Evolutionary conservation across 2,329 filamentous ascomycete genomes (phyloP).

Genomic region (Stemphylium vesicarium): DNA sequence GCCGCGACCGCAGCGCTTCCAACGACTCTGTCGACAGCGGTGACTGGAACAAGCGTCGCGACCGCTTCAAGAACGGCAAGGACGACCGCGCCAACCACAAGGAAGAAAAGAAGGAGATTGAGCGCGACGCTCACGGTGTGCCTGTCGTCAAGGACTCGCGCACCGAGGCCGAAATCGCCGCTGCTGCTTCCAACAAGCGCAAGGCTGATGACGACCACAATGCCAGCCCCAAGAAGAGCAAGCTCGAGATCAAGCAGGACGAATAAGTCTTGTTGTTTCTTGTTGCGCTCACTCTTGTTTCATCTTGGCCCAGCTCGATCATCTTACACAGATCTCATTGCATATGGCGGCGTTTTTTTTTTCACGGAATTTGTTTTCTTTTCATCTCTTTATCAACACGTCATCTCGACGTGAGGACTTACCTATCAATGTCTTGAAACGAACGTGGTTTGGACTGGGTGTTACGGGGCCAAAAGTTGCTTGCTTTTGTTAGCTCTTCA

Average conservation of each 20-base stretch:
- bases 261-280: constrained; percentile 16
- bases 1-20: constrained; percentile 31
- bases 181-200: constrained; percentile 39
- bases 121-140: constrained; percentile 35
- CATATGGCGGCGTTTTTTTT: constrained; percentile 1
- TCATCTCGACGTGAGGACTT: background rate
- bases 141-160: constrained; percentile 35
- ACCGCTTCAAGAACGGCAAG: constrained; percentile 45
- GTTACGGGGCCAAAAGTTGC: too few species aligned
- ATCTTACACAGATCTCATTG: background rate
- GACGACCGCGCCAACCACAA: constrained; percentile 29
- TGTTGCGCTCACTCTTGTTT: background rate
- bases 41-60: constrained; percentile 40
- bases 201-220: constrained; percentile 36
- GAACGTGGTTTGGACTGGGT: background rate
- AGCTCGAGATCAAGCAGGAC: constrained; percentile 46
- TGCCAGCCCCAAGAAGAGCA: constrained; percentile 40
- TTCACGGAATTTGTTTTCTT: background rate
- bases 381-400: background rate
- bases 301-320: background rate
- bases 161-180: constrained; percentile 19
- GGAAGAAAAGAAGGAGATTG: constrained; percentile 31
- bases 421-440: background rate
- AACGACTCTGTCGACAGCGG: constrained; percentile 27
- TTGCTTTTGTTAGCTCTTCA: too few species aligned